Evolutionary conservation across 129 eudicot genomes (phyloP).

Genomic region (Tanacetum coccineum): DNA sequence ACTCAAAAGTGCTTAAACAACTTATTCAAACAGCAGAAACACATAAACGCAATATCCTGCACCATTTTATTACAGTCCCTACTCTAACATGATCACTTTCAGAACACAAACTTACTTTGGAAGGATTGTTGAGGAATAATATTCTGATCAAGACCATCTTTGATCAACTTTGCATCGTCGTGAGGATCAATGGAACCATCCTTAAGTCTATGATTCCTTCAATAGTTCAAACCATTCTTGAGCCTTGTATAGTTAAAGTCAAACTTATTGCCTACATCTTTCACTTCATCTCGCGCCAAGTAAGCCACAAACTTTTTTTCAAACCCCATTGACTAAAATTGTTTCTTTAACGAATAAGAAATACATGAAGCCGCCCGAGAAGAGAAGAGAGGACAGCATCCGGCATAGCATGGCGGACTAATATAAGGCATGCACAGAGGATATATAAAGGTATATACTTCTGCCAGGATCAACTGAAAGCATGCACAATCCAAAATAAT

Average conservation of each 20-base stretch:
- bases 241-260: not conserved
- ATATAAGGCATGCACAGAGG: not conserved
- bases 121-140: too few species aligned
- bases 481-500: too few species aligned
- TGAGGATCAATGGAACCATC: not conserved
- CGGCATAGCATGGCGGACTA: not conserved
- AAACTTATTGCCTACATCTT: not conserved
- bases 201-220: not conserved
- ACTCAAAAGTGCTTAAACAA: too few species aligned
- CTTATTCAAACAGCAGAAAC: too few species aligned
- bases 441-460: too few species aligned
- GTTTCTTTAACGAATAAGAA: not conserved
- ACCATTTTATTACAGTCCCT: too few species aligned
- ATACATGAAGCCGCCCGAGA: not conserved
- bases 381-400: not conserved
- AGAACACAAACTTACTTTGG: too few species aligned
- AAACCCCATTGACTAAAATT: not conserved
- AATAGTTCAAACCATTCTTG: not conserved
- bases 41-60: too few species aligned
- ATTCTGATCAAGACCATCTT: not conserved
- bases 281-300: not conserved
- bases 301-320: not conserved
- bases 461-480: too few species aligned
- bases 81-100: too few species aligned
- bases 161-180: too few species aligned